Conservation (phyloP, 169 alveolate species). For the Toxoplasma gondii region DNA sequence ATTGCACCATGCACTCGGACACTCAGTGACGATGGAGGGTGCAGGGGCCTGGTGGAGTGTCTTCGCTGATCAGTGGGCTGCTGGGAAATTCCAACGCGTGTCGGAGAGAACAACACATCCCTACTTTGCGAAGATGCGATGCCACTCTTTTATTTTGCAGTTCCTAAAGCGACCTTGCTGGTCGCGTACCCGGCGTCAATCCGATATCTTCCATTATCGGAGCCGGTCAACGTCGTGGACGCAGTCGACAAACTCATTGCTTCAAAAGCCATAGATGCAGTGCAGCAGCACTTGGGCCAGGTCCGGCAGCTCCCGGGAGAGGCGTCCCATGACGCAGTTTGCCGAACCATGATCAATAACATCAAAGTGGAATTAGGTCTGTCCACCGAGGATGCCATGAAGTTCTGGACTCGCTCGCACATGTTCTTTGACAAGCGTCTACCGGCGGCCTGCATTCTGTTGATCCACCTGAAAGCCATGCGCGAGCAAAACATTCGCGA, state of each 20-base stretch:
- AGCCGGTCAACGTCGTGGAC: neutral
- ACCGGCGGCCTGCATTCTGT: slow-evolving; percentile 7
- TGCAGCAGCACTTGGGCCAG: neutral
- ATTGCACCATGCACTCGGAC: neutral
- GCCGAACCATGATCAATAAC: neutral
- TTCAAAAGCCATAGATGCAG: neutral
- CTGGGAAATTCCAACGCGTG: too few relatives aligned
- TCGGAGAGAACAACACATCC: neutral
- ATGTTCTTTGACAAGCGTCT: neutral
- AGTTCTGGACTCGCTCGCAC: neutral
- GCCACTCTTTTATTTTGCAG: neutral
- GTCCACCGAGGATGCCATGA: neutral
- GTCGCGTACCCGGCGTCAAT: neutral
- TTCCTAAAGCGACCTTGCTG: slow-evolving; percentile 1
- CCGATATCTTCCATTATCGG: neutral
- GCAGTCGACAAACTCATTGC: neutral
- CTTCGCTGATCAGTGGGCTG: neutral
- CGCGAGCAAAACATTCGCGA: neutral
- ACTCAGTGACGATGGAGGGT: neutral
- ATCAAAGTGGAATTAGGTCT: neutral
- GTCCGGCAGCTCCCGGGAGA: neutral
- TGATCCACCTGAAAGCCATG: neutral
- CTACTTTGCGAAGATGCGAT: neutral
- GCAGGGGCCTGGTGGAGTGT: neutral
- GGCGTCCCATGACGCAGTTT: neutral